A percentile compares a stretch with the other conserved stretches of the same genome.
Conservation (phyloP, 169 alveolate genomes). For the Theileria luwenshuni region DNA sequence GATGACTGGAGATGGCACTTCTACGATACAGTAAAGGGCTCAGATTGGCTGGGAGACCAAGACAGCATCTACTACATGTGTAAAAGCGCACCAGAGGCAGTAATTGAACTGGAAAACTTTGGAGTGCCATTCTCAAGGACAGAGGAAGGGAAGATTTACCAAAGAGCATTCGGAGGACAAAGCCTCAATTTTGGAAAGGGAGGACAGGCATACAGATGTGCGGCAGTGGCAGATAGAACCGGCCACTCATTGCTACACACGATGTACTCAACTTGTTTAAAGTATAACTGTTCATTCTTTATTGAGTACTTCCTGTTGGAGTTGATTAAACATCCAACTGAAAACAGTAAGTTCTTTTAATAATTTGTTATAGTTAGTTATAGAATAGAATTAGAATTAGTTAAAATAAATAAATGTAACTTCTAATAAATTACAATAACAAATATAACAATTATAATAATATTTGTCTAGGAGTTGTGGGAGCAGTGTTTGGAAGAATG, state of each 20-base stretch:
- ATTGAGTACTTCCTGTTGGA: conserved; percentile 97
- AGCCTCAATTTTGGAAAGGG: conserved; percentile 94
- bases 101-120: conserved; percentile 93
- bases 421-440: neutral
- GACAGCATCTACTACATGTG: conserved; percentile 98
- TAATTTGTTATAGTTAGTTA: neutral
- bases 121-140: conserved; percentile 98
- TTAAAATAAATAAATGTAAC: neutral
- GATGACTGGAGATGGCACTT: conserved; percentile 99
- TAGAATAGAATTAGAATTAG: neutral
- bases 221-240: conserved; percentile 99
- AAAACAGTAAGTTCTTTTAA: neutral
- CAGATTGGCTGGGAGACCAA: conserved; percentile 99
- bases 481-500: conserved; percentile 92
- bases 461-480: conserved; percentile 85
- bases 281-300: conserved; percentile 91
- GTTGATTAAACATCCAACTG: conserved; percentile 82
- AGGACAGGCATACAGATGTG: conserved; percentile 97
- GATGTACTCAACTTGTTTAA: conserved; percentile 90
- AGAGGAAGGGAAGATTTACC: conserved; percentile 91
- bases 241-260: conserved; percentile 98
- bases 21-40: conserved; percentile 97
- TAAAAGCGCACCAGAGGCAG: conserved; percentile 94
- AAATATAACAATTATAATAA: neutral
- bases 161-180: conserved; percentile 98